Percentiles rank a stretch among this genome's conserved stretches.
phyloP scores from a whole-genome alignment of 768 basidiomycete genomes.

The Pleurotus sapidus region DNA sequence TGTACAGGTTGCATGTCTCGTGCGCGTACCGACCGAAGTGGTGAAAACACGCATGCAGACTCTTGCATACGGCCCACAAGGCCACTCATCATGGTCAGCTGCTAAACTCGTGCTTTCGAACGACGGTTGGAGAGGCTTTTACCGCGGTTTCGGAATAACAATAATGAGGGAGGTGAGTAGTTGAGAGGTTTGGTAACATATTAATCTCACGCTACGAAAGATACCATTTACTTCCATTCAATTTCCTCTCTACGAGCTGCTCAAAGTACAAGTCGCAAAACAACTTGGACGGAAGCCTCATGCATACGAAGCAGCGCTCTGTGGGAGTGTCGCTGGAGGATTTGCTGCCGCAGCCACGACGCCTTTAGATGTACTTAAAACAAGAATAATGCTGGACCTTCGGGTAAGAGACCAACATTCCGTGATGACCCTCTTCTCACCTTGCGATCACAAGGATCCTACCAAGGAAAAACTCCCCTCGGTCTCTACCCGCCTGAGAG shows the following conservation, averaged over 20 bases:
- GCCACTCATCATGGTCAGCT: slow-evolving; percentile 57
- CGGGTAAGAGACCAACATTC: slow-evolving; percentile 44
- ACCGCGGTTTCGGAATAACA: slow-evolving; percentile 83
- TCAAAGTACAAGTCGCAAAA: slow-evolving; percentile 68
- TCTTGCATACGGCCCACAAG: slow-evolving; percentile 60
- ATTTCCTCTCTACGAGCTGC: slow-evolving; percentile 90
- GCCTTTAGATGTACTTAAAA: slow-evolving; percentile 95
- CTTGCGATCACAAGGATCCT: slow-evolving; percentile 37
- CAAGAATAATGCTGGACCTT: slow-evolving; percentile 93
- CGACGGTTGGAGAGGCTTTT: slow-evolving; percentile 78
- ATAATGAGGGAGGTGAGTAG: slow-evolving; percentile 40
- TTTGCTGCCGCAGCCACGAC: slow-evolving; percentile 89
- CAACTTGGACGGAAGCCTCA: slow-evolving; percentile 52
- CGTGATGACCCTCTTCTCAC: neutral
- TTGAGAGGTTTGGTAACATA: slow-evolving; percentile 17
- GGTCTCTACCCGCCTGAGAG: slow-evolving; percentile 49
- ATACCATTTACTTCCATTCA: slow-evolving; percentile 96
- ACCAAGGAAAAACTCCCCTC: slow-evolving; percentile 50
- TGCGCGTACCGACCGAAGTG: slow-evolving; percentile 95
- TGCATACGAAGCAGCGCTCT: slow-evolving; percentile 78
- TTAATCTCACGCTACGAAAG: slow-evolving; percentile 38
- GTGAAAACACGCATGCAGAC: slow-evolving; percentile 94
- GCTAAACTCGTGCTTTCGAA: slow-evolving; percentile 52
- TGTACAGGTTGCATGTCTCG: slow-evolving; percentile 76
- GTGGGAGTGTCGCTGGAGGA: slow-evolving; percentile 90